phyloP scores from a whole-genome alignment of 106 monocot genomes.

The Dioscorea alata region DNA sequence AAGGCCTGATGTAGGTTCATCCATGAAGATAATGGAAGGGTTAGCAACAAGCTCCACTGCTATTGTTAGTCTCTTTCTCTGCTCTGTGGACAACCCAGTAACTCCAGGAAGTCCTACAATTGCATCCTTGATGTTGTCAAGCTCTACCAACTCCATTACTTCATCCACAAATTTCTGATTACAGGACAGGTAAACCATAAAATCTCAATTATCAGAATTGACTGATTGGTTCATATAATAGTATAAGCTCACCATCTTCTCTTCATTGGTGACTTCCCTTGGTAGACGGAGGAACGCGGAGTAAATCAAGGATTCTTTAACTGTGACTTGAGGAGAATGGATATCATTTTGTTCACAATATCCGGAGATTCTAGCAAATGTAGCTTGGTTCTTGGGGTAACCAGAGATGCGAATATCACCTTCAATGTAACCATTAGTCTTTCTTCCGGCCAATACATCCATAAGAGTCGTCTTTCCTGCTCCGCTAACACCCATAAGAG shows the following conservation, averaged over 20 bases:
- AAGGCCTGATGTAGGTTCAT: slow-evolving; percentile 74
- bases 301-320: slow-evolving; percentile 57
- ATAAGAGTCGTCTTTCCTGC: slow-evolving; percentile 77
- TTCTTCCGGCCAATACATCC: slow-evolving; percentile 76
- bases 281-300: slow-evolving; percentile 59
- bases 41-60: slow-evolving; percentile 83
- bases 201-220: too few species aligned
- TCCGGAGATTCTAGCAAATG: slow-evolving; percentile 69
- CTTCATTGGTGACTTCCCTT: slow-evolving; percentile 39
- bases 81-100: slow-evolving; percentile 69
- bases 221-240: not conserved
- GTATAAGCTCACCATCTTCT: slow-evolving; percentile 40
- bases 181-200: not conserved
- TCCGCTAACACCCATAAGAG: slow-evolving; percentile 75
- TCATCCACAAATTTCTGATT: slow-evolving; percentile 59
- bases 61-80: slow-evolving; percentile 73
- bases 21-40: slow-evolving; percentile 91
- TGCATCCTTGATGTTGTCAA: slow-evolving; percentile 50
- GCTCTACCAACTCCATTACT: slow-evolving; percentile 73
- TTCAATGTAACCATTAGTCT: slow-evolving; percentile 69
- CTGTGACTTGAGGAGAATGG: slow-evolving; percentile 73
- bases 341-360: slow-evolving; percentile 78
- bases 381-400: slow-evolving; percentile 60
- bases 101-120: slow-evolving; percentile 68
- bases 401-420: slow-evolving; percentile 65